Evolutionary conservation across 441 rosid species (phyloP).

Genomic region (Croton setiger): DNA sequence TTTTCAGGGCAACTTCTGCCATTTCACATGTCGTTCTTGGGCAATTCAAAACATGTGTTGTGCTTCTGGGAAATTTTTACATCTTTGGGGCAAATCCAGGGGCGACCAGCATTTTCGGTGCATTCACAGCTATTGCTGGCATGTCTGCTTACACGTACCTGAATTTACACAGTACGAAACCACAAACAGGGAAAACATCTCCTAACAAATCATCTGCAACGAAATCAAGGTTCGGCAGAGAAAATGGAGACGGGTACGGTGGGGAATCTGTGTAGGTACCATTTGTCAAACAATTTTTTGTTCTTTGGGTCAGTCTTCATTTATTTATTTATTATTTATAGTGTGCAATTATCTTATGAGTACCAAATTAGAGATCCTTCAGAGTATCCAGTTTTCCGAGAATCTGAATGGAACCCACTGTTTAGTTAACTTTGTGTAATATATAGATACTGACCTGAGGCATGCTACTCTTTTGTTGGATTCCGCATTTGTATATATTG

Average conservation of each 20-base stretch:
- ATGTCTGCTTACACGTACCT: slow-evolving; percentile 62
- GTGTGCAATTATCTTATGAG: slow-evolving; percentile 8
- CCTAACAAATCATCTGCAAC: slow-evolving; percentile 28
- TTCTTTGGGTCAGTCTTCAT: not conserved
- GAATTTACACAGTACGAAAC: slow-evolving; percentile 32
- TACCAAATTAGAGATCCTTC: not conserved
- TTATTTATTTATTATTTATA: not conserved
- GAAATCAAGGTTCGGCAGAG: slow-evolving; percentile 50
- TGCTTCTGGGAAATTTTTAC: slow-evolving; percentile 60
- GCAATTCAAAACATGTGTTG: slow-evolving; percentile 67
- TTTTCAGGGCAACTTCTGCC: slow-evolving; percentile 66
- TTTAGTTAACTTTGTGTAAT: too few species aligned
- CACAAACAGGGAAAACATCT: slow-evolving; percentile 36
- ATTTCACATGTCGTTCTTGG: slow-evolving; percentile 68
- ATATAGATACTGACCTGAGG: too few species aligned
- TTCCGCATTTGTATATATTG: too few species aligned
- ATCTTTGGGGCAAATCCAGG: slow-evolving; percentile 62
- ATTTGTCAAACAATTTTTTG: not conserved
- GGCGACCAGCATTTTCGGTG: slow-evolving; percentile 49
- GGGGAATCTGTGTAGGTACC: slow-evolving; percentile 30
- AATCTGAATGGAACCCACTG: not conserved
- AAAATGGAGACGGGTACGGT: slow-evolving; percentile 39
- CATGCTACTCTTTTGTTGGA: too few species aligned
- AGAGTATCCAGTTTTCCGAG: not conserved
- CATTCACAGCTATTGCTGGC: slow-evolving; percentile 56